Base-by-base conservation (phyloP, 2,329 filamentous ascomycete genomes). In the Trematosphaeria pertusa region DNA sequence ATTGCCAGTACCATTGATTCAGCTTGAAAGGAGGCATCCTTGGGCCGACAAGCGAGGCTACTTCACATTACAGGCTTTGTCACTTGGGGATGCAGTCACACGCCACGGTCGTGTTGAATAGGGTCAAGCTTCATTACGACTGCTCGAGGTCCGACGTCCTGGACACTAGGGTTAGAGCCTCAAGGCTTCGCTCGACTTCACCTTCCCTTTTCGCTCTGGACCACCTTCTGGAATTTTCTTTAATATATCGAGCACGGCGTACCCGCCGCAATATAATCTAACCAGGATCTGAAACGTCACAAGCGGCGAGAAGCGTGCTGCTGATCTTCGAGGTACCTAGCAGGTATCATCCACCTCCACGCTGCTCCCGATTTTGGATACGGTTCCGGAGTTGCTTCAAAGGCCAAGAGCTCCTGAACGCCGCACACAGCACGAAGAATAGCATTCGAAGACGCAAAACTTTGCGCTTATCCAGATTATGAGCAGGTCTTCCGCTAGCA, bases 161-260 rank as follows among this genome's bases (percentile, higher is more conserved):
- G 46, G 46, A 43, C 46, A 35, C 37, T 36, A 37, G 24, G 48
- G 39, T 49, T 43, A 49, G 55, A 60, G 54, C 45, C 58, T 60
- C 51, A 55, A 60, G 56, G 59, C 54, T 50, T 32, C 37, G 14
- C 37, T 37, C 38, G 45, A 58, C 30, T 56, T 62, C 53, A 50
- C 50, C 39, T 61, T 56, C 52, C 55, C 28, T 37, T 48, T 50
- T 31, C 28, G 44, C 56, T 20, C 49, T 58, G 49, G 35, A 34
- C 47, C 46, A 41, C 24, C 45, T 62, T 58, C 58, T 63, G 42
- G 61, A 64, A 66, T 40, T 52, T 61, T 48, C 35, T 37, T 40
- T 50, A 43, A 43, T 45, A 48, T 54, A 20, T 14, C 18, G 22
- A 43, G 32, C 21, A 32, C 28, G 43, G 37, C 33, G 33, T 37